Evolutionary conservation across 345 rosid species (phyloP), one percentile per base, ranked within the genome.

Genomic region (Gynandropsis gynandra): DNA sequence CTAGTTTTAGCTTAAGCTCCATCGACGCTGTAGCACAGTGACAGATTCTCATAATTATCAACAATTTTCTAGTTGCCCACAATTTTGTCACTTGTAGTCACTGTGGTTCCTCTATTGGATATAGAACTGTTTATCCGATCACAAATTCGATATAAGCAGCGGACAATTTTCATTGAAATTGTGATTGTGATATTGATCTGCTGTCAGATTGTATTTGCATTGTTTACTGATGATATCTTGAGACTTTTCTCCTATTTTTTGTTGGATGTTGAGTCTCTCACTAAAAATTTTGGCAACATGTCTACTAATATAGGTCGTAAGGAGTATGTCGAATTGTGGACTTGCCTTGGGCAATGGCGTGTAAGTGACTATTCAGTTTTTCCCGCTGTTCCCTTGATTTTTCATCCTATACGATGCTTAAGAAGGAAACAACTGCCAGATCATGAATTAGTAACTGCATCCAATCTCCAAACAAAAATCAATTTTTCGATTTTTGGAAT

Each of bases 241-340:
- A 15, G 7, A 38, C 12, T 1, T 1, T n/a, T 38, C 42, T 13
- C 12, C 14, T 15, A 10, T 9, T 1, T 38, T 10, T 5, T 38
- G 14, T 38, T 38, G 2, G 36, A 1, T 52, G 56, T 20, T 21
- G 9, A 35, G 9, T 43, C 21, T 43, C 10, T 6, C 24, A n/a
- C n/a, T n/a, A n/a, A 13, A 7, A n/a, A 5, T 17, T 11, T 1
- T 54, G 15, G 10, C 9, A 7, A 44, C 36, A 49, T 43, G 43
- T 51, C 48, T 56, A 31, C 4, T 19, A 35, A 56, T 67, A 19
- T 73, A 75, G 92, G 87, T 49, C 80, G 76, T 2, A 52, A 18
- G 4, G 95, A 75, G 65, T 83, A 80, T 73, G 71, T 72, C 43
- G 82, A 73, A 45, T 68, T 83, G 20, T 79, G 89, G 88, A 76